These are phyloP conservation scores for Plasmodium malariae DNA, from an alignment of 169 alveolate species.

Conservation along the genomic window DNA sequence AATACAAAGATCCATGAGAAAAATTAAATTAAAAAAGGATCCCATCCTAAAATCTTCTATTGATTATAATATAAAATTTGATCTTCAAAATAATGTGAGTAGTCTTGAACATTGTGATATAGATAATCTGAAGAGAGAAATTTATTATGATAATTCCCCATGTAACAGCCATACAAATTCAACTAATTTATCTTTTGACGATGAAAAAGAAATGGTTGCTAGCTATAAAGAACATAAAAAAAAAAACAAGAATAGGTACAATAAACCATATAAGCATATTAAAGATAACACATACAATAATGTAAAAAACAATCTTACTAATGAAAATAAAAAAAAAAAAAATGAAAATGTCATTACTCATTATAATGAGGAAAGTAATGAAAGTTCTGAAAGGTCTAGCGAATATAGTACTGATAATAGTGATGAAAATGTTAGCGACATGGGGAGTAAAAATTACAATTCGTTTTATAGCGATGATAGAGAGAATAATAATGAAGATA, in stretches of 20 bases:
- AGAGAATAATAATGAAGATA: conserved; percentile 16
- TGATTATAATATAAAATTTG: conserved; percentile 53
- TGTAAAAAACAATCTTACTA: background rate
- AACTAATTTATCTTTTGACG: conserved; percentile 8
- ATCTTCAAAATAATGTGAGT: conserved; percentile 29
- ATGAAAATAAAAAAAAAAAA: background rate
- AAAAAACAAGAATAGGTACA: background rate
- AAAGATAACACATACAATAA: background rate
- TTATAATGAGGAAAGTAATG: background rate
- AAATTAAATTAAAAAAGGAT: conserved; percentile 39
- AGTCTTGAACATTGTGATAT: conserved; percentile 16
- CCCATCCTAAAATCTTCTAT: conserved; percentile 51
- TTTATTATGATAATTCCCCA: conserved; percentile 33
- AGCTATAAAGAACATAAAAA: conserved; percentile 28
- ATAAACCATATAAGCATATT: conserved; percentile 3
- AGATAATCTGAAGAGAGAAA: conserved; percentile 51
- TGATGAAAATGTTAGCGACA: conserved; percentile 1
- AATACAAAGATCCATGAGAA: conserved; percentile 33
- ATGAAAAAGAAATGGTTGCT: conserved; percentile 29
- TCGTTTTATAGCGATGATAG: background rate
- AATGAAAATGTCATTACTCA: background rate
- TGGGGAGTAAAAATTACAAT: background rate
- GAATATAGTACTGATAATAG: background rate
- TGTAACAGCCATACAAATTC: conserved; percentile 18
- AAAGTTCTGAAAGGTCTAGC: background rate